A percentile compares a stretch with the other conserved stretches of the same genome.
These are phyloP conservation scores for Melaleuca quinquenervia DNA, from an alignment of 345 rosid genomes.

Conservation along the genomic window DNA sequence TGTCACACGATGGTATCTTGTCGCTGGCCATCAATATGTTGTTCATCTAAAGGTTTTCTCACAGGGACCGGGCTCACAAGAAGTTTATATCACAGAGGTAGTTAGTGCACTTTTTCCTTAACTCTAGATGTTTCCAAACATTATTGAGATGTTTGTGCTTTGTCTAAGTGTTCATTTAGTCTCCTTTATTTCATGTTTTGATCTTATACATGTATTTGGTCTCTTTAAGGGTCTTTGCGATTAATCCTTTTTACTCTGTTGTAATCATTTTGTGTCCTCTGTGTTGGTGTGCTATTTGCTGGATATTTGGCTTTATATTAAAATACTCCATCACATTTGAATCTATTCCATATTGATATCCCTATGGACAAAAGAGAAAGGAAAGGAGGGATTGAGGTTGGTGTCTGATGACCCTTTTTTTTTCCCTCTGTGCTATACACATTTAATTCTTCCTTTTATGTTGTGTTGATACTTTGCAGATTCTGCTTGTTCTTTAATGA, in stretches of 20 bases:
- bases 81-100: constrained; percentile 88
- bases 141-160: not conserved
- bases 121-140: not conserved
- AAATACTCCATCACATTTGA: not conserved
- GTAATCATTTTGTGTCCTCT: not conserved
- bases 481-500: not conserved
- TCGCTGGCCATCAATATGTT: constrained; percentile 60
- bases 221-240: not conserved
- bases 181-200: not conserved
- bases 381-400: not conserved
- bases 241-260: not conserved
- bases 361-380: not conserved
- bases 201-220: not conserved
- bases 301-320: not conserved
- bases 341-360: not conserved
- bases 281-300: not conserved
- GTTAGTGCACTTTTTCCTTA: not conserved
- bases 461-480: not conserved
- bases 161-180: not conserved
- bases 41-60: constrained; percentile 67
- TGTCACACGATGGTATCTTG: constrained; percentile 58
- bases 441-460: not conserved
- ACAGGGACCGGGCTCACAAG: constrained; percentile 48
- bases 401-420: not conserved
- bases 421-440: not conserved